Evolutionary conservation across 257 asterid genomes (phyloP).

Genomic region (Apocynum venetum): DNA sequence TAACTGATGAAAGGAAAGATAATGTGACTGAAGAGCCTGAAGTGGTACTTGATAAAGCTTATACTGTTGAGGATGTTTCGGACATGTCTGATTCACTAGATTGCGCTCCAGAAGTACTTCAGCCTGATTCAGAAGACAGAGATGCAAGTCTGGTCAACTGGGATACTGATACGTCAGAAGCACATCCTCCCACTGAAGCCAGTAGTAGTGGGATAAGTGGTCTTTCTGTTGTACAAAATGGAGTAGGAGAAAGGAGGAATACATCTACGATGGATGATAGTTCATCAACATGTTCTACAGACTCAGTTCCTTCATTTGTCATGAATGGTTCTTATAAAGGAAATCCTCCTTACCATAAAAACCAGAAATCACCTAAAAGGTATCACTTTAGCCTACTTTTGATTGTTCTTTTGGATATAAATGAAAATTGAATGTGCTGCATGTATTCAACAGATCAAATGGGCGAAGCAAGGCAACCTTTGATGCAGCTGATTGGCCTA

Average conservation of each 20-base stretch:
- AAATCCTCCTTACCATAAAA: constrained; percentile 31
- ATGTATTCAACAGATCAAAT: constrained; percentile 34
- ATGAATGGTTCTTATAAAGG: constrained; percentile 39
- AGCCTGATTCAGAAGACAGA: constrained; percentile 62
- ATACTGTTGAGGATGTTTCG: constrained; percentile 59
- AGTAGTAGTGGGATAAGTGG: constrained; percentile 42
- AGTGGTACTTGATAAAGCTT: constrained; percentile 39
- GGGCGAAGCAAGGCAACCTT: constrained; percentile 40
- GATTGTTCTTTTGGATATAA: neutral
- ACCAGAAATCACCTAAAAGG: constrained; percentile 60
- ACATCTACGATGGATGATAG: constrained; percentile 68
- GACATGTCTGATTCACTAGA: constrained; percentile 81
- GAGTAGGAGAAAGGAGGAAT: constrained; percentile 41
- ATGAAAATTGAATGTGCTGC: neutral
- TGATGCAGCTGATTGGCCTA: constrained; percentile 41
- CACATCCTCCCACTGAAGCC: constrained; percentile 50
- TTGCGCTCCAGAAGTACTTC: constrained; percentile 43
- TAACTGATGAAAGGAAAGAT: constrained; percentile 34
- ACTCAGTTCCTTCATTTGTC: constrained; percentile 63
- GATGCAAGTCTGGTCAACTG: constrained; percentile 51
- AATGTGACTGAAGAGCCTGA: constrained; percentile 33
- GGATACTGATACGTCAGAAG: constrained; percentile 56
- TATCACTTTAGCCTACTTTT: constrained; percentile 12
- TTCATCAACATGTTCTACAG: constrained; percentile 91
- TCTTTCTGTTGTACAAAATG: constrained; percentile 52